phyloP scores from a whole-genome alignment of 768 basidiomycete species.

The Trichaptum fuscoviolaceum region DNA sequence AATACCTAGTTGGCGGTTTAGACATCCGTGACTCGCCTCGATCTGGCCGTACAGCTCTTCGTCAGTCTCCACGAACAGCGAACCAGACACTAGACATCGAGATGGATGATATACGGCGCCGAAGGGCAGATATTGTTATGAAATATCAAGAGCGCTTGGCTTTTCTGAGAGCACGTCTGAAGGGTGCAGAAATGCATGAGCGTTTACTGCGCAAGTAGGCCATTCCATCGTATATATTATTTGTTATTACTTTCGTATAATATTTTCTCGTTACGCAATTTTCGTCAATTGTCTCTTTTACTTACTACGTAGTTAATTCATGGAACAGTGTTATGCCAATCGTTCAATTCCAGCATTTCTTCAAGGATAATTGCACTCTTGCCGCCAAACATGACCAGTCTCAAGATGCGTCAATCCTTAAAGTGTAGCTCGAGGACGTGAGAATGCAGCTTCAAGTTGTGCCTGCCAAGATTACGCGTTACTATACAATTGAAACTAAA shows the following conservation, averaged over 20 bases:
- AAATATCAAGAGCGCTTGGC: conserved; percentile 75
- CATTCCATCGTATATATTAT: neutral
- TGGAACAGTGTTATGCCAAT: too few species aligned
- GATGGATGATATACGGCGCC: conserved; percentile 62
- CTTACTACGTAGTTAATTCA: too few species aligned
- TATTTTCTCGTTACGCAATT: neutral
- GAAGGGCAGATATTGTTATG: conserved; percentile 63
- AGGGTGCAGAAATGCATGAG: conserved; percentile 80
- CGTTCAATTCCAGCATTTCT: too few species aligned
- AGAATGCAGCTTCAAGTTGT: neutral
- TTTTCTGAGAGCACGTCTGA: conserved; percentile 75
- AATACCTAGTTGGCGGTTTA: neutral
- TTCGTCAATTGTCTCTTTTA: too few species aligned
- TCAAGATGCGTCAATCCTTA: too few species aligned
- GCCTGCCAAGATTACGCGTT: neutral
- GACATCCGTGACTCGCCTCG: neutral
- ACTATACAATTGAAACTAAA: too few species aligned
- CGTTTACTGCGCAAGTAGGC: conserved; percentile 57
- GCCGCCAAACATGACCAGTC: too few species aligned
- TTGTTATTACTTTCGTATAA: conserved; percentile 14
- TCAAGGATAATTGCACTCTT: too few species aligned
- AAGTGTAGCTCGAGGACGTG: too few species aligned
- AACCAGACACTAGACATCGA: conserved; percentile 26
- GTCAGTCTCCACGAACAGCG: neutral
- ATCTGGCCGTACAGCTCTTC: neutral